Evolutionary conservation across 2,329 filamentous ascomycete species (phyloP).

Genomic region (Aphanoascus verrucosus): DNA sequence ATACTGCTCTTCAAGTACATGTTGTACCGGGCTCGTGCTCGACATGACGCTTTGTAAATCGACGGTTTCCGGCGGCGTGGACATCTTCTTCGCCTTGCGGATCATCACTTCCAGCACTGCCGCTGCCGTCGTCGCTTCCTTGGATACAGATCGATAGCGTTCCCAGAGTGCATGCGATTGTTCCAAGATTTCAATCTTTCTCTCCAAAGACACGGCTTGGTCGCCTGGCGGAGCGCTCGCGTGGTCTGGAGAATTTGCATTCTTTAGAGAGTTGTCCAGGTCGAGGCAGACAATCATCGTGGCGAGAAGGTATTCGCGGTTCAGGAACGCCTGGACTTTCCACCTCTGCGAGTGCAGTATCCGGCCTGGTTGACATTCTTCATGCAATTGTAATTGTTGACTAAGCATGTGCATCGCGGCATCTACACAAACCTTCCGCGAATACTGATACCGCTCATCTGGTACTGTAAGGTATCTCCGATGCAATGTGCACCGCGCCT

Average conservation of each 20-base stretch:
- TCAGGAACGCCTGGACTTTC: slow-evolving; percentile 36
- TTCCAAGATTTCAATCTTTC: slow-evolving; percentile 2
- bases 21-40: neutral
- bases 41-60: neutral
- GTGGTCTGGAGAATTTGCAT: neutral
- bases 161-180: slow-evolving; percentile 3
- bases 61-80: too few relatives aligned
- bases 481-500: slow-evolving; percentile 29
- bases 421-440: slow-evolving; percentile 36
- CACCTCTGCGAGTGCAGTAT: slow-evolving; percentile 34
- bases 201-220: neutral
- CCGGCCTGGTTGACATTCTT: slow-evolving; percentile 33
- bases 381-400: slow-evolving; percentile 36
- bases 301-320: slow-evolving; percentile 40
- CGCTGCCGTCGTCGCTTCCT: slow-evolving; percentile 1
- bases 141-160: slow-evolving; percentile 1
- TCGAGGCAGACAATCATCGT: slow-evolving; percentile 40
- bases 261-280: slow-evolving; percentile 23
- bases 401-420: slow-evolving; percentile 37
- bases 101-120: neutral
- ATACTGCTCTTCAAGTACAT: neutral
- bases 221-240: neutral
- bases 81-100: neutral
- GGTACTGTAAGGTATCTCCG: slow-evolving; percentile 27
- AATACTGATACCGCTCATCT: slow-evolving; percentile 31